A percentile compares a stretch with the other conserved stretches of the same genome.
Evolutionary conservation across 208 protist species (phyloP).

Genomic region (Acanthamoeba royreba): DNA sequence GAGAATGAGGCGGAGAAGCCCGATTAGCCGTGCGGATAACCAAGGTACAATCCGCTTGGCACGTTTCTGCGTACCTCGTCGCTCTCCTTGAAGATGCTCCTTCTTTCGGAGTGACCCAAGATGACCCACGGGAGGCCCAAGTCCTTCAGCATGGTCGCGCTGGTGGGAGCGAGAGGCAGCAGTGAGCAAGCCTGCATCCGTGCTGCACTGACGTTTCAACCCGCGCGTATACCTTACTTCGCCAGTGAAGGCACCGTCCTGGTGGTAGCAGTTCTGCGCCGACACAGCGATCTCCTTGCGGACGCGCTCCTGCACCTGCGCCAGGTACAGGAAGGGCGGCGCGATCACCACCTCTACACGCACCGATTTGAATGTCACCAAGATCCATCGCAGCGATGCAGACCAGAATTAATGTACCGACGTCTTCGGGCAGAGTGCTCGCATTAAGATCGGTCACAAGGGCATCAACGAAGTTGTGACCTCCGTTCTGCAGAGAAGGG

Average conservation of each 20-base stretch:
- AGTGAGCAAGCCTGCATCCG: neutral
- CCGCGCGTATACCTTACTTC: slow-evolving; percentile 43
- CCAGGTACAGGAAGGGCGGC: slow-evolving; percentile 52
- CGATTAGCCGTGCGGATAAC: neutral
- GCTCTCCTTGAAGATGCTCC: slow-evolving; percentile 92
- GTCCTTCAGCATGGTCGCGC: slow-evolving; percentile 88
- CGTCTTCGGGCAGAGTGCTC: neutral
- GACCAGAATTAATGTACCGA: neutral
- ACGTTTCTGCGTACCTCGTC: slow-evolving; percentile 71
- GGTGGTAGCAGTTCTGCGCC: slow-evolving; percentile 61
- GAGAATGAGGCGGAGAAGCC: neutral
- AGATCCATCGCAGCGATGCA: neutral
- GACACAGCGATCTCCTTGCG: slow-evolving; percentile 43
- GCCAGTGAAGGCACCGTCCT: slow-evolving; percentile 66
- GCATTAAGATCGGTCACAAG: slow-evolving; percentile 20
- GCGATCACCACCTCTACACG: slow-evolving; percentile 60
- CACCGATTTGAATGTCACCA: neutral
- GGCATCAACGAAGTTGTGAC: neutral
- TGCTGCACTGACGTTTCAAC: neutral
- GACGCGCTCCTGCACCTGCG: neutral
- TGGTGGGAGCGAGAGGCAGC: neutral
- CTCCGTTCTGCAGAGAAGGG: neutral
- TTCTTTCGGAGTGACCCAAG: slow-evolving; percentile 96
- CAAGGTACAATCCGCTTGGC: no score
- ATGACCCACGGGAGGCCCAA: slow-evolving; percentile 91